Evolutionary conservation across 1,284 basidiomycete genomes (phyloP).

Genomic region (Ustilago lituana): DNA sequence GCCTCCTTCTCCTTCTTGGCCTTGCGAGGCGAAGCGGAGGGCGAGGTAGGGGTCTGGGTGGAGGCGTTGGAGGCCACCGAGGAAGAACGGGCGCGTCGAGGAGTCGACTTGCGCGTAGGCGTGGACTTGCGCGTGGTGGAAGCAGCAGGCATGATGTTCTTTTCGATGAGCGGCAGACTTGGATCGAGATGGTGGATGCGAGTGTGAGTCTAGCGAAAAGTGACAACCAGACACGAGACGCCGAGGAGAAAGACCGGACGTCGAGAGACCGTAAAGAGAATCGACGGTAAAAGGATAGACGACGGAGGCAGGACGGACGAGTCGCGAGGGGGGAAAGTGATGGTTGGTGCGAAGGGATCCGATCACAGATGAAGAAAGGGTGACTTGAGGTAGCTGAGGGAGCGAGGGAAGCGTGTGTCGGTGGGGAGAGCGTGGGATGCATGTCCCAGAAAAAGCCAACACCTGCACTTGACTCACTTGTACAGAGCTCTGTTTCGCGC

Average conservation of each 20-base stretch:
- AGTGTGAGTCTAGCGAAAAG: background rate
- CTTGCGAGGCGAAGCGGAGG: constrained; percentile 44
- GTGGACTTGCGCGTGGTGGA: constrained; percentile 42
- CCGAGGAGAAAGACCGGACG: constrained; percentile 9
- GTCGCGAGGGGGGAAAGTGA: background rate
- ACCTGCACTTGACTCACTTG: too few species aligned
- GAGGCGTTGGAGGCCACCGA: constrained; percentile 60
- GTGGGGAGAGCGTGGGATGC: too few species aligned
- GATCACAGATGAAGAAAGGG: too few species aligned
- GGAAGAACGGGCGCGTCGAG: constrained; percentile 59
- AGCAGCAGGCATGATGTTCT: constrained; percentile 46
- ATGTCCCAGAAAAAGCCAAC: constrained; percentile 11
- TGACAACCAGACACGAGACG: constrained; percentile 10
- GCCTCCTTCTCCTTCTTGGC: constrained; percentile 41
- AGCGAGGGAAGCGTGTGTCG: constrained; percentile 1
- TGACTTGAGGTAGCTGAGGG: too few species aligned
- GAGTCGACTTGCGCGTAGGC: constrained; percentile 55
- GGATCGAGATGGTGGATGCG: constrained; percentile 1
- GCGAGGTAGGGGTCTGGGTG: constrained; percentile 35
- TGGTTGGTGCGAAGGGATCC: background rate
- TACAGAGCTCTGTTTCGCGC: too few species aligned
- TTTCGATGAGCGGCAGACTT: background rate
- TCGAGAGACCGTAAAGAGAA: constrained; percentile 1
- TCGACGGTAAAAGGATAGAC: background rate
- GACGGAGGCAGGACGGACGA: background rate